Conservation (phyloP, 306 rosid species). For the Cicer arietinum region DNA sequence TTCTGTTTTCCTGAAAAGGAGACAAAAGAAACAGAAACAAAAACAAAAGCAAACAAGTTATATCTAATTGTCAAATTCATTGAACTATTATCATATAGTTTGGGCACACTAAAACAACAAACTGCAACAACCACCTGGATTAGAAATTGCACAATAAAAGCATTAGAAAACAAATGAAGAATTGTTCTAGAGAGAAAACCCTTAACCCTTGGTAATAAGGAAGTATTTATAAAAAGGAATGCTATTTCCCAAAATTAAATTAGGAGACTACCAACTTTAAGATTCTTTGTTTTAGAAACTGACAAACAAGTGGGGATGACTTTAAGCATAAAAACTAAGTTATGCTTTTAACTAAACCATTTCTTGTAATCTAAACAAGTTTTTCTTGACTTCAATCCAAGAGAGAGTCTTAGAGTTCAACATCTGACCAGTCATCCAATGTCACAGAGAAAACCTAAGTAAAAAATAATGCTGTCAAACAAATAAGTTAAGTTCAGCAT, state of each 20-base stretch:
- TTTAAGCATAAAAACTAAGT: slow-evolving; percentile 34
- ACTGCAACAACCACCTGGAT: neutral
- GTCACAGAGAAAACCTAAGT: no score
- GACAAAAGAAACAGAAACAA: slow-evolving; percentile 29
- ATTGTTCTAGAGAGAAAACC: neutral
- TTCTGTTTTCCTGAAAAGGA: slow-evolving; percentile 42
- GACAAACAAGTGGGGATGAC: slow-evolving; percentile 25
- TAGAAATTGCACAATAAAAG: slow-evolving; percentile 14
- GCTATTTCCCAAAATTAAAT: no score
- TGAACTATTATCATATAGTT: neutral
- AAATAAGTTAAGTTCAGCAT: no score
- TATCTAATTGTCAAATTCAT: slow-evolving; percentile 1
- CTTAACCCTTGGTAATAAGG: neutral
- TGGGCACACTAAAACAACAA: slow-evolving; percentile 23
- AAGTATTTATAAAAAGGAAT: neutral
- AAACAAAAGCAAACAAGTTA: slow-evolving; percentile 31
- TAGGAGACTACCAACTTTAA: no score
- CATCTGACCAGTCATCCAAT: no score
- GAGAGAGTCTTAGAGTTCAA: slow-evolving; percentile 9
- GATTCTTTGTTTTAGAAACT: slow-evolving; percentile 35
- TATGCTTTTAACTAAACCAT: slow-evolving; percentile 29
- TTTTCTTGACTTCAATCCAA: slow-evolving; percentile 52
- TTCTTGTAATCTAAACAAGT: slow-evolving; percentile 37
- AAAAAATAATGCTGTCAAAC: no score
- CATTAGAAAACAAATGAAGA: neutral